These are phyloP conservation scores for Naegleria gruberi DNA, from an alignment of 208 protist genomes.

Conservation along the genomic window DNA sequence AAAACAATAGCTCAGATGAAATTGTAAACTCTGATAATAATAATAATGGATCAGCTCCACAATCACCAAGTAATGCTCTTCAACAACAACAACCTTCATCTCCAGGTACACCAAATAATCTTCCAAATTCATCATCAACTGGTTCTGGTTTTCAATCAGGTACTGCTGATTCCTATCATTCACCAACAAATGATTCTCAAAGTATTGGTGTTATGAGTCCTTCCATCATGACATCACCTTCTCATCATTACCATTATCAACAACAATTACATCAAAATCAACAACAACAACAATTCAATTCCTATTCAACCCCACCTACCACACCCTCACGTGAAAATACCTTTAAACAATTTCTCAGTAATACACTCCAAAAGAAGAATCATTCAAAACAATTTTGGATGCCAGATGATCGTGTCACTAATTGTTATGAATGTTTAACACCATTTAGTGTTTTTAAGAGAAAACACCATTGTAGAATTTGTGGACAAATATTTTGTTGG, in stretches of 20 bases:
- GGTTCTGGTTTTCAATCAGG: not conserved
- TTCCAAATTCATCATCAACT: not conserved
- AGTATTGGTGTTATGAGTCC: too few species aligned
- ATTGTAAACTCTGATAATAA: too few species aligned
- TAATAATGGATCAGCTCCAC: not conserved
- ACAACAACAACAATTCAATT: not conserved
- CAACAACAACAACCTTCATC: not conserved
- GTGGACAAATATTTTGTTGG: conserved; percentile 68
- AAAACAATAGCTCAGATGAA: not conserved
- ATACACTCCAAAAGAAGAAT: not conserved
- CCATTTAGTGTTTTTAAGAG: conserved; percentile 49
- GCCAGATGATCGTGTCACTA: conserved; percentile 50
- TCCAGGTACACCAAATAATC: not conserved
- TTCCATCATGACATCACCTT: not conserved
- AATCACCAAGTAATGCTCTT: not conserved
- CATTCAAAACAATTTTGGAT: conserved; percentile 48
- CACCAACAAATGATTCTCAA: not conserved
- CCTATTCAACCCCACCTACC: not conserved
- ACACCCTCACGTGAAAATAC: not conserved
- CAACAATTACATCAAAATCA: not conserved
- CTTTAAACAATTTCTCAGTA: not conserved
- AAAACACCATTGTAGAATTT: conserved; percentile 67
- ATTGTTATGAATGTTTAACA: conserved; percentile 57
- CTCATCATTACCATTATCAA: too few species aligned
- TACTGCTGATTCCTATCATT: too few species aligned